phyloP scores from a whole-genome alignment of 2,329 filamentous ascomycete species.

The Penicillium hordei region DNA sequence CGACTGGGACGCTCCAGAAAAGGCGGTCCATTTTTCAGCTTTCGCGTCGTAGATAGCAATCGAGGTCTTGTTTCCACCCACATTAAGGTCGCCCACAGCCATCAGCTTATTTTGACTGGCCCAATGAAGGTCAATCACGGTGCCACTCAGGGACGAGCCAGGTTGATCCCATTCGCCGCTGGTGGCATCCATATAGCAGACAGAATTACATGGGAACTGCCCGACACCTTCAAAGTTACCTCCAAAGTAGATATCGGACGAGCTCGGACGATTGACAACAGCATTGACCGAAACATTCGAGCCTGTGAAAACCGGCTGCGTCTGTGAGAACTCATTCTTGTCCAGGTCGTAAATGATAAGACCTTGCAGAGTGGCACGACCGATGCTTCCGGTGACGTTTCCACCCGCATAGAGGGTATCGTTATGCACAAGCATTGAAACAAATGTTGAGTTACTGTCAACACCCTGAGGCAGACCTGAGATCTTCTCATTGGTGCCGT shows the following conservation, averaged over 20 bases:
- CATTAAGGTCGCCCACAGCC: conserved; percentile 71
- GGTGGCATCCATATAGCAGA: conserved; percentile 75
- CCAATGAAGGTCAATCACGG: conserved; percentile 74
- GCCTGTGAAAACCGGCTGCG: conserved; percentile 74
- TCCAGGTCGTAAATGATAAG: conserved; percentile 77
- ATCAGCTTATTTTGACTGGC: conserved; percentile 68
- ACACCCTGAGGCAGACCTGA: conserved; percentile 66
- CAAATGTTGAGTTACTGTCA: conserved; percentile 70
- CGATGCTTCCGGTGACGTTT: conserved; percentile 67
- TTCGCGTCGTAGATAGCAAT: conserved; percentile 73
- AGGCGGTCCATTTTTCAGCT: conserved; percentile 61
- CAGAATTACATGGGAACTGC: conserved; percentile 73
- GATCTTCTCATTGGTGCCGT: conserved; percentile 68
- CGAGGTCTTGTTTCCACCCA: conserved; percentile 64
- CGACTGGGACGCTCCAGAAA: conserved; percentile 52
- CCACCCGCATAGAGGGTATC: conserved; percentile 81
- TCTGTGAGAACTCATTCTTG: conserved; percentile 58
- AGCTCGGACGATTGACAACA: conserved; percentile 70
- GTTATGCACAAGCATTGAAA: conserved; percentile 66
- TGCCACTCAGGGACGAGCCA: conserved; percentile 69
- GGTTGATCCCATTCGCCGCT: conserved; percentile 76
- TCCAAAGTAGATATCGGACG: conserved; percentile 77
- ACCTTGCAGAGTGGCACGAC: conserved; percentile 64
- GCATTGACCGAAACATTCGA: conserved; percentile 70
- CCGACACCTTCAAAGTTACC: conserved; percentile 83